These are phyloP conservation scores for Sarocladiaceae sp. DNA, from an alignment of 2,329 filamentous ascomycete species.

Conservation along the genomic window DNA sequence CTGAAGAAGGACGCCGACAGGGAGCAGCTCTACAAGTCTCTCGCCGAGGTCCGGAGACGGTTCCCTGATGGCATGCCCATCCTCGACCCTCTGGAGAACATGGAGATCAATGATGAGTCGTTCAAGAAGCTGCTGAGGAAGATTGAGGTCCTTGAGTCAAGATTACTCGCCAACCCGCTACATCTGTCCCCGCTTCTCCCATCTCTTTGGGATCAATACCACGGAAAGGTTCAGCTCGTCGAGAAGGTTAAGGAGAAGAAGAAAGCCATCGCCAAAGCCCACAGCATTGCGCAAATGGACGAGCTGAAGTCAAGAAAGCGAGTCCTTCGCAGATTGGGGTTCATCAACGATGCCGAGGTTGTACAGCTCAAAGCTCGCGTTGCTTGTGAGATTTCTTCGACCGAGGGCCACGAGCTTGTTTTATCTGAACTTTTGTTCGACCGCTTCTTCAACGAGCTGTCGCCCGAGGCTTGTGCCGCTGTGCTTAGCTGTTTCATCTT, in stretches of 20 bases:
- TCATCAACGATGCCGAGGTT: slow-evolving; percentile 92
- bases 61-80: slow-evolving; percentile 90
- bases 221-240: slow-evolving; percentile 66
- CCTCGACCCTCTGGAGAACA: slow-evolving; percentile 90
- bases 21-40: slow-evolving; percentile 58
- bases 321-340: slow-evolving; percentile 85
- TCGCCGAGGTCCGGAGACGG: slow-evolving; percentile 75
- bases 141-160: slow-evolving; percentile 93
- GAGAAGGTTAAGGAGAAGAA: slow-evolving; percentile 83
- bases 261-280: slow-evolving; percentile 76
- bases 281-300: slow-evolving; percentile 87
- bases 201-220: slow-evolving; percentile 82
- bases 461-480: slow-evolving; percentile 79
- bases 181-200: slow-evolving; percentile 83
- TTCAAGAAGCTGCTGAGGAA: slow-evolving; percentile 93
- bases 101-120: slow-evolving; percentile 85
- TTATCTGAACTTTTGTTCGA: slow-evolving; percentile 93
- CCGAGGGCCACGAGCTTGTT: slow-evolving; percentile 83
- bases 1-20: slow-evolving; percentile 61
- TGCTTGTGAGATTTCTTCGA: slow-evolving; percentile 93
- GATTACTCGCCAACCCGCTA: slow-evolving; percentile 79
- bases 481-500: slow-evolving; percentile 94
- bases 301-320: slow-evolving; percentile 95
- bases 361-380: slow-evolving; percentile 96
- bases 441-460: slow-evolving; percentile 93